Percentiles rank a stretch among this genome's conserved stretches.
Evolutionary conservation across 352 stramenopile species (phyloP).

Genomic region (Phytophthora idaei): DNA sequence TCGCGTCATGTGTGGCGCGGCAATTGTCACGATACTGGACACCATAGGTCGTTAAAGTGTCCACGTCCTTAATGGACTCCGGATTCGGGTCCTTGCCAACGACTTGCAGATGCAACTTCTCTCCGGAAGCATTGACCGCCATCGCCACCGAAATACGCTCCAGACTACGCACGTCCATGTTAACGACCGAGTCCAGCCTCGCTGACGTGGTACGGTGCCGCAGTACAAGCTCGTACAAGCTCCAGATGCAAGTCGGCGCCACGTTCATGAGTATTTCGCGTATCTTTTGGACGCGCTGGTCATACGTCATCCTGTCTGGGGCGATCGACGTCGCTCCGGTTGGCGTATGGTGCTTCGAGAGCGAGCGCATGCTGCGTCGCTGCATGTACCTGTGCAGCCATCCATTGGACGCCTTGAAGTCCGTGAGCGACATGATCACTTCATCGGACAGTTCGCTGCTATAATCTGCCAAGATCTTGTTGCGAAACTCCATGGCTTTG

Average conservation of each 20-base stretch:
- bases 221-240: constrained; percentile 62
- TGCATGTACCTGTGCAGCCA: constrained; percentile 85
- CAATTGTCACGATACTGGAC: constrained; percentile 53
- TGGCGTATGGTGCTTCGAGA: constrained; percentile 52
- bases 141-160: constrained; percentile 63
- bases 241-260: constrained; percentile 72
- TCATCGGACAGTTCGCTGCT: constrained; percentile 70
- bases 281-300: constrained; percentile 56
- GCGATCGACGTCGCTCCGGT: background rate
- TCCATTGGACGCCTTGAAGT: constrained; percentile 87
- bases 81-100: constrained; percentile 51
- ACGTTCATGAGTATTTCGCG: constrained; percentile 53
- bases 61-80: constrained; percentile 44
- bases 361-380: constrained; percentile 67
- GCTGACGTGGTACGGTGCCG: constrained; percentile 52
- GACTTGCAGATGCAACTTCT: constrained; percentile 69
- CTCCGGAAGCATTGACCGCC: constrained; percentile 61
- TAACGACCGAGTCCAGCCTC: constrained; percentile 44
- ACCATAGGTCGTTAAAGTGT: constrained; percentile 39
- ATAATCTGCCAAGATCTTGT: constrained; percentile 82
- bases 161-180: constrained; percentile 52
- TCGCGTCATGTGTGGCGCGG: constrained; percentile 60
- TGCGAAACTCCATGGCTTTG: constrained; percentile 82
- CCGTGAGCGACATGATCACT: constrained; percentile 76
- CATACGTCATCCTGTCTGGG: constrained; percentile 30